These are phyloP conservation scores for Trametes polyzona DNA, from an alignment of 1,284 basidiomycete genomes.

Conservation along the genomic window DNA sequence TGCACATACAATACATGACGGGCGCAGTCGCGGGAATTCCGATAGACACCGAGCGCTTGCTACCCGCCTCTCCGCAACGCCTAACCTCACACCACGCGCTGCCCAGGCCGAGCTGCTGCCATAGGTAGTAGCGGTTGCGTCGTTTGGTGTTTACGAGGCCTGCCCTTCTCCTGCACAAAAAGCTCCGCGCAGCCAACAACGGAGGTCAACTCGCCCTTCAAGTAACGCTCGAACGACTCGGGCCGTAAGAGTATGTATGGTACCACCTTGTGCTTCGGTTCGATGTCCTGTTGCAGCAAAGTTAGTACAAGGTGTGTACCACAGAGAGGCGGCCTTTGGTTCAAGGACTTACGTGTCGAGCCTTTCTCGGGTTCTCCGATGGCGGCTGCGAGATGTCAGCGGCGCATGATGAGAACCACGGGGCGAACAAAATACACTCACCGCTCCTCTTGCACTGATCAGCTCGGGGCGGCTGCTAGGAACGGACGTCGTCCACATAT, in stretches of 20 bases:
- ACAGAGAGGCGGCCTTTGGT: background rate
- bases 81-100: no score
- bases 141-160: no score
- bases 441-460: slow-evolving; percentile 27
- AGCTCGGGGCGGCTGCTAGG: slow-evolving; percentile 23
- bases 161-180: slow-evolving; percentile 8
- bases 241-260: slow-evolving; percentile 4
- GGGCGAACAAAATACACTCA: slow-evolving; percentile 13
- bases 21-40: no score
- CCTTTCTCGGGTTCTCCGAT: slow-evolving; percentile 6
- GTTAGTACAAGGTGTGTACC: background rate
- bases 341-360: no score
- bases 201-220: slow-evolving; percentile 21
- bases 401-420: no score
- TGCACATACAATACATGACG: no score
- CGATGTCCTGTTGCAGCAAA: slow-evolving; percentile 12
- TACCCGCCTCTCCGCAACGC: no score
- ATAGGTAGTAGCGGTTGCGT: no score
- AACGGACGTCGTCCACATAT: slow-evolving; percentile 8
- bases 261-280: slow-evolving; percentile 16
- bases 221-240: slow-evolving; percentile 17
- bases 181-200: slow-evolving; percentile 19
- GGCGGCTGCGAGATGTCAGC: slow-evolving; percentile 5
- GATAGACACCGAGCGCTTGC: no score
- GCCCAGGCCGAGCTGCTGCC: no score